Evolutionary conservation across 768 basidiomycete genomes (phyloP).

Genomic region (Hirschioporus abietinus): DNA sequence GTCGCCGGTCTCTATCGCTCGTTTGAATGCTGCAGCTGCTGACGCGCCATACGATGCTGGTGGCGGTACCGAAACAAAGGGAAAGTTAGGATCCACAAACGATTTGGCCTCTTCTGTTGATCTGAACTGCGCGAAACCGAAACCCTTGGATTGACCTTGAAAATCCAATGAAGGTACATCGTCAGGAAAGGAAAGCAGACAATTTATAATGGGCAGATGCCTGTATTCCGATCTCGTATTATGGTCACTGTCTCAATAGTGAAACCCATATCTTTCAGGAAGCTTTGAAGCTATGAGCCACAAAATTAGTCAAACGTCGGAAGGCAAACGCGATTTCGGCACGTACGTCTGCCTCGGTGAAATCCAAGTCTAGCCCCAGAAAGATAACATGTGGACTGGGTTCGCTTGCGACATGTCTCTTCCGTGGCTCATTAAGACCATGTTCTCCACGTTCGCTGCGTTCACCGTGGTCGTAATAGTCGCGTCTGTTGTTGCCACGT

Average conservation of each 20-base stretch:
- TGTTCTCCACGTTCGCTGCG: slow-evolving; percentile 28
- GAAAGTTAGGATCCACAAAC: slow-evolving; percentile 88
- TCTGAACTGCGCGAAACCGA: slow-evolving; percentile 94
- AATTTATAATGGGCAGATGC: slow-evolving; percentile 83
- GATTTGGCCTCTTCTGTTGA: slow-evolving; percentile 81
- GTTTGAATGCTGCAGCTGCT: slow-evolving; percentile 64
- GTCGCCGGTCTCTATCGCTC: slow-evolving; percentile 63
- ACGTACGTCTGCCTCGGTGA: slow-evolving; percentile 91
- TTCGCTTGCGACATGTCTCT: slow-evolving; percentile 77
- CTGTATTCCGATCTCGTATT: slow-evolving; percentile 94
- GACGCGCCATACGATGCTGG: slow-evolving; percentile 84
- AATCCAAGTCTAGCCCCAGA: slow-evolving; percentile 87
- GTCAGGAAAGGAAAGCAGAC: slow-evolving; percentile 70
- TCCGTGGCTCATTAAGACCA: slow-evolving; percentile 40
- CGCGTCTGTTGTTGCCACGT: slow-evolving; percentile 29
- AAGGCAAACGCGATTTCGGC: slow-evolving; percentile 26
- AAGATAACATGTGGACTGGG: slow-evolving; percentile 93
- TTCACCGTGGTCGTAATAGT: slow-evolving; percentile 42
- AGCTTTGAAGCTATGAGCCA: slow-evolving; percentile 67
- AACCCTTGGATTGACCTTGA: slow-evolving; percentile 91
- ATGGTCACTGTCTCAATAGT: slow-evolving; percentile 86
- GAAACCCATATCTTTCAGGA: slow-evolving; percentile 66
- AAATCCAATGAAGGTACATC: slow-evolving; percentile 54
- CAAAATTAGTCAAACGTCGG: slow-evolving; percentile 19
- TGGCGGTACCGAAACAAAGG: slow-evolving; percentile 89